Base-by-base conservation (phyloP, 2,329 filamentous ascomycete species). In the Aureobasidium sp. region DNA sequence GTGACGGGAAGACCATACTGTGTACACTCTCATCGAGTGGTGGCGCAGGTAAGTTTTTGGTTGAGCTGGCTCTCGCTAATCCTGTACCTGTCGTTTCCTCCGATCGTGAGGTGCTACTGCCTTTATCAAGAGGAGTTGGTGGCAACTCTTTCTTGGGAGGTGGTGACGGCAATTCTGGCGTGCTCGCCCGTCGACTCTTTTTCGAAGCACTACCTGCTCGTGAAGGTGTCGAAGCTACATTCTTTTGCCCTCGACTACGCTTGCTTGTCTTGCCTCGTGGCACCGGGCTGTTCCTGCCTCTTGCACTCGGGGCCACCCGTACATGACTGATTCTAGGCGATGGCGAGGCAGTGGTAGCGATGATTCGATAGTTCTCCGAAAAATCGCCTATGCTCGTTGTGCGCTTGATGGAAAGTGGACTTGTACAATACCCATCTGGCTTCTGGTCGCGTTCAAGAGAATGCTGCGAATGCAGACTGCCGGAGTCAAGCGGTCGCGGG, bases 111-210 rank as follows among this genome's bases (percentile, higher is more conserved):
- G 41, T n/a, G 12, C 43, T 13, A 39, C 51, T 41, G 34, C 27
- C 32, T 8, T 32, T 34, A 15, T 47, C 39, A 24, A 15, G 37
- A 15, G 71, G 72, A 10, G 72, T 74, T 2, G 72, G 72, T 15
- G 72, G 72, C 27, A 72, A 63, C 37, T 67, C 69, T 29, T 70
- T 64, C 39, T 68, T 71, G 2, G 71, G 72, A 17, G 71, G 71
- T 5, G 71, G 70, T 8, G 71, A 72, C 3, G 71, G 70, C 5
- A 73, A 53, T n/a, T 70, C 53, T 26, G 61, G 46, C 13, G 51
- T 60, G 13, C 20, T 44, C 13, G 24, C 17, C 24, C 37, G 41
- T 34, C 17, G 59, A 46, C 8, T 46, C 32, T 41, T 50, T 55
- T 65, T 65, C 36, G 27, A 52, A 27, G 60, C 52, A 55, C 59